Evolutionary conservation across 176 grass and related monocot species (phyloP).

Genomic region (Paspalum notatum): DNA sequence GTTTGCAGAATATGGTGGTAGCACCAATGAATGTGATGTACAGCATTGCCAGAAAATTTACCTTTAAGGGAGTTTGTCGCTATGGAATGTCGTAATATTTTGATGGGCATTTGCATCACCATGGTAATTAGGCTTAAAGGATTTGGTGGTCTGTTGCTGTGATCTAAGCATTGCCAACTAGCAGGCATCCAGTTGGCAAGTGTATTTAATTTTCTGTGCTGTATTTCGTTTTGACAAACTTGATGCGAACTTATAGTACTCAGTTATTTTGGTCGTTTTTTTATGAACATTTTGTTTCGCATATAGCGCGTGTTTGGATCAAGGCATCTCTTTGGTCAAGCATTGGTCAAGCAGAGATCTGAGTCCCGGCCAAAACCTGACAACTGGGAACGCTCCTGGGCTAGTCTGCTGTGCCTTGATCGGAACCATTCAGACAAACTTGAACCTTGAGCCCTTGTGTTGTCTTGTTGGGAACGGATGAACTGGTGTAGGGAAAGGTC

Average conservation of each 20-base stretch:
- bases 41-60: constrained; percentile 27
- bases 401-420: too few relatives aligned
- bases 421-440: too few relatives aligned
- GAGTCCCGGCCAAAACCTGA: too few relatives aligned
- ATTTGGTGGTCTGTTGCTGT: neutral
- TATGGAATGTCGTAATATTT: constrained; percentile 26
- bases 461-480: too few relatives aligned
- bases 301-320: too few relatives aligned
- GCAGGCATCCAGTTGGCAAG: constrained; percentile 25
- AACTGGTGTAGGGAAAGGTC: too few relatives aligned
- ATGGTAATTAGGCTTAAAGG: constrained; percentile 6
- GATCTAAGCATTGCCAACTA: constrained; percentile 15
- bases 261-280: neutral
- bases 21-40: constrained; percentile 26
- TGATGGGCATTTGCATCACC: constrained; percentile 6
- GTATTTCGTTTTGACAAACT: constrained; percentile 33
- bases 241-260: neutral
- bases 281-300: neutral
- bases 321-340: too few relatives aligned
- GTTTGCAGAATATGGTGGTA: constrained; percentile 22
- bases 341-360: too few relatives aligned
- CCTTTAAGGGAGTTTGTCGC: neutral
- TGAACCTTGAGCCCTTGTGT: too few relatives aligned
- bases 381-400: too few relatives aligned
- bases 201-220: constrained; percentile 52